These are phyloP conservation scores for Naganishia vishniacii DNA, from an alignment of 768 basidiomycete genomes.

Conservation along the genomic window DNA sequence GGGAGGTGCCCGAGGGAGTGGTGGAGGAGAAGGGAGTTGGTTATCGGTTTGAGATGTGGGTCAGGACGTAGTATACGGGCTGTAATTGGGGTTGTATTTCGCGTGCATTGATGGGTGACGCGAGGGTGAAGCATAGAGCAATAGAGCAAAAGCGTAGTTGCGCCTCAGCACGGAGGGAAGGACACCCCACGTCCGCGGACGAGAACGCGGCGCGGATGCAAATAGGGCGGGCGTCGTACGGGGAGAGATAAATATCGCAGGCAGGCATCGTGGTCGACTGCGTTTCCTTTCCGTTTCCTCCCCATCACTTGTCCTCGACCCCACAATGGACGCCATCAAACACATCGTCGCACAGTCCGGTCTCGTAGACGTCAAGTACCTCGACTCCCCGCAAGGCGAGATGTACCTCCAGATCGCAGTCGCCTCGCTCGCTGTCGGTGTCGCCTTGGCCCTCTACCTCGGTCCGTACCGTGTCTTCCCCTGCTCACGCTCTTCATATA, in stretches of 20 bases:
- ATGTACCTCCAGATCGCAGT: conserved; percentile 25
- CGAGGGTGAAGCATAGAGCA: not conserved
- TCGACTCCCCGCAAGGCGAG: conserved; percentile 14
- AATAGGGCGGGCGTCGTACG: too few relatives aligned
- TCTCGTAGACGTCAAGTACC: conserved; percentile 15
- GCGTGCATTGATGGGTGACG: not conserved
- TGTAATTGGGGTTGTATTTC: not conserved
- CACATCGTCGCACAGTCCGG: conserved; percentile 9
- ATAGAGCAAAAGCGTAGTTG: too few relatives aligned
- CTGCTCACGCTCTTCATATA: not conserved
- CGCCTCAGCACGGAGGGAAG: too few relatives aligned
- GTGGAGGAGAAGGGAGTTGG: conserved; percentile 75
- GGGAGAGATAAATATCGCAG: too few relatives aligned
- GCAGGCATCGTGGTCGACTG: too few relatives aligned
- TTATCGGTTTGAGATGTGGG: conserved; percentile 98
- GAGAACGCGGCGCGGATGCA: too few relatives aligned
- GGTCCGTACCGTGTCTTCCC: not conserved
- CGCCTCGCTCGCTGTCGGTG: conserved; percentile 16
- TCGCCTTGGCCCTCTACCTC: conserved; percentile 15
- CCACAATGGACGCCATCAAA: conserved; percentile 10
- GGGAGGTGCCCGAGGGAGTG: conserved; percentile 66
- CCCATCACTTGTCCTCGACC: too few relatives aligned
- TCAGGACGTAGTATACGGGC: conserved; percentile 32
- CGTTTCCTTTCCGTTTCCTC: too few relatives aligned
- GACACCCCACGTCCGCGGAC: too few relatives aligned